These are phyloP conservation scores for Talaromyces sp. DNA, from an alignment of 2,329 filamentous ascomycete species.

Conservation along the genomic window DNA sequence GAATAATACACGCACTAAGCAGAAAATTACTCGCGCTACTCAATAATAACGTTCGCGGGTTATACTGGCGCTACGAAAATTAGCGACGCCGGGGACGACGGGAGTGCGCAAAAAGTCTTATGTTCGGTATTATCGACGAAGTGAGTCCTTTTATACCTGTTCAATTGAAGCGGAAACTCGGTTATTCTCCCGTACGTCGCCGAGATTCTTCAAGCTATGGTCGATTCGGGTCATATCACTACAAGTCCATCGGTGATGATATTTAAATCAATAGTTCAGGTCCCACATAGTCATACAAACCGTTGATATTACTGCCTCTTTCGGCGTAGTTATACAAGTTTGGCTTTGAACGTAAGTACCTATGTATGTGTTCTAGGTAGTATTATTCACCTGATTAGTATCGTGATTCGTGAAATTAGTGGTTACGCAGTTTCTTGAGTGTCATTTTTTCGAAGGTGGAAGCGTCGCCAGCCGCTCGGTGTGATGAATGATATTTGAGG, in stretches of 20 bases:
- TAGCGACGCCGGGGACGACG: not conserved
- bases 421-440: not conserved
- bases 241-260: not conserved
- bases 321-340: not conserved
- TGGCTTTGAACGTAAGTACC: not conserved
- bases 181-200: not conserved
- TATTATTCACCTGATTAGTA: not conserved
- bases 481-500: too few relatives aligned
- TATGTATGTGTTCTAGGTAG: not conserved
- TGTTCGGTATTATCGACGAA: not conserved
- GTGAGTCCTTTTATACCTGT: not conserved
- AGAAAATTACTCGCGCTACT: not conserved
- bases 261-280: not conserved
- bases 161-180: not conserved
- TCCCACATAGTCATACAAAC: not conserved
- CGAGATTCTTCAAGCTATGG: too few relatives aligned
- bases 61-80: not conserved
- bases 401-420: not conserved
- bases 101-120: not conserved
- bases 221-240: too few relatives aligned
- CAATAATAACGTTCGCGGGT: not conserved
- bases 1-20: not conserved
- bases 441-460: too few relatives aligned
- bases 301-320: conserved; percentile 2
- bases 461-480: too few relatives aligned